Percentiles rank a stretch among this genome's conserved stretches.
Evolutionary conservation across 768 basidiomycete species (phyloP).

Genomic region (Lactarius vividus): DNA sequence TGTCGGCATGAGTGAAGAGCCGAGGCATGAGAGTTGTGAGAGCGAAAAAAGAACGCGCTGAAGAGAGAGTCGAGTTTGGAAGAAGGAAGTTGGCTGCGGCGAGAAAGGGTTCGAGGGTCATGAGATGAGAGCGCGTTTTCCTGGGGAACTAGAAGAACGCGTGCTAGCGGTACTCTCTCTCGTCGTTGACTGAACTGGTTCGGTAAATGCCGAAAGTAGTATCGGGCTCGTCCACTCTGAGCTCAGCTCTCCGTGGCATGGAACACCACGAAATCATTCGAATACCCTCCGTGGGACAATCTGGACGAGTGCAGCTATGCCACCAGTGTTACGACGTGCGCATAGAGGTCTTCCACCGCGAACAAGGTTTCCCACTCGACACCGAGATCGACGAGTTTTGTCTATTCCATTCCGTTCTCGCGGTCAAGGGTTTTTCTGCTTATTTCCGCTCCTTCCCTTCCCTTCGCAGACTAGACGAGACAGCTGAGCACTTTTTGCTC

Average conservation of each 20-base stretch:
- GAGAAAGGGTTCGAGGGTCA: conserved; percentile 20
- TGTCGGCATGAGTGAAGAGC: conserved; percentile 5
- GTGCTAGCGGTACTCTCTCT: background rate
- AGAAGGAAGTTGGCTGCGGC: conserved; percentile 22
- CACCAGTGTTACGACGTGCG: conserved; percentile 67
- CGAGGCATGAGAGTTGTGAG: conserved; percentile 10
- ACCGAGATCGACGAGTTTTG: conserved; percentile 70
- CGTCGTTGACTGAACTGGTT: background rate
- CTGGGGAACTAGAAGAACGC: background rate
- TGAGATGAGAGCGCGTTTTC: conserved; percentile 2
- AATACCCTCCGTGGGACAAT: conserved; percentile 39
- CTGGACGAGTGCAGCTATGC: conserved; percentile 44
- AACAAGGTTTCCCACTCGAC: conserved; percentile 72
- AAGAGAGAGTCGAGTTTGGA: conserved; percentile 15
- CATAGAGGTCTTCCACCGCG: conserved; percentile 57
- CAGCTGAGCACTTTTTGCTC: conserved; percentile 68
- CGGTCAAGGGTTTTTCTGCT: conserved; percentile 8
- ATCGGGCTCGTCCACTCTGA: too few species aligned
- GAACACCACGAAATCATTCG: conserved; percentile 59
- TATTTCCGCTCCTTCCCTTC: conserved; percentile 22
- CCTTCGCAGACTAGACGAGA: conserved; percentile 53
- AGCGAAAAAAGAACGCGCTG: conserved; percentile 13
- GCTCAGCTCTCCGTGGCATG: background rate
- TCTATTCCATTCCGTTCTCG: conserved; percentile 28
- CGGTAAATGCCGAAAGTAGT: background rate